Conservation (phyloP, 306 rosid genomes). For the Lagenaria siceraria region DNA sequence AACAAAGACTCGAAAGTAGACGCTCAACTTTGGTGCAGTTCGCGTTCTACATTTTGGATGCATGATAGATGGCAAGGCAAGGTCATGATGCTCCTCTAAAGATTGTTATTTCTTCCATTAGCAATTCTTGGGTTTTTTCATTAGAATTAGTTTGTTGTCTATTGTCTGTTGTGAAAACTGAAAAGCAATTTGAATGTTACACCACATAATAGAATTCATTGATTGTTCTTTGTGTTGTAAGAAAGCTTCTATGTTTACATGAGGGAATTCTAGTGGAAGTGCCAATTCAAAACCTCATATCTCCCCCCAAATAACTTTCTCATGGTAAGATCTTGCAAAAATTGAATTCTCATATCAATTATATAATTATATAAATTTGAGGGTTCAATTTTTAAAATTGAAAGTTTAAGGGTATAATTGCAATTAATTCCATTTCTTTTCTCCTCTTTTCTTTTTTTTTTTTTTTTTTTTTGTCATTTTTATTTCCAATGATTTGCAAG, state of each 20-base stretch:
- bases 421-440: too few relatives aligned
- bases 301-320: neutral
- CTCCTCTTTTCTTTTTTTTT: too few relatives aligned
- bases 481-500: neutral
- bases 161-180: neutral
- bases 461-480: too few relatives aligned
- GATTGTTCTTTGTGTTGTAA: neutral
- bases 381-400: too few relatives aligned
- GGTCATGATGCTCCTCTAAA: neutral
- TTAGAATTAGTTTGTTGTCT: neutral
- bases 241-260: neutral
- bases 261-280: neutral
- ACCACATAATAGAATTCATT: neutral
- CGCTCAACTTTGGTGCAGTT: neutral
- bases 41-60: neutral
- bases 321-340: neutral
- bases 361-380: too few relatives aligned
- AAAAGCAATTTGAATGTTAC: neutral
- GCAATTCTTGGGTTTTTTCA: neutral
- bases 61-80: neutral
- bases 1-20: neutral
- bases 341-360: too few relatives aligned
- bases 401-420: too few relatives aligned
- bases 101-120: neutral
- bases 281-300: neutral